A percentile compares a stretch with the other conserved stretches of the same genome.
These are phyloP conservation scores for Rosa multiflora DNA, from an alignment of 306 rosid genomes.

Conservation along the genomic window DNA sequence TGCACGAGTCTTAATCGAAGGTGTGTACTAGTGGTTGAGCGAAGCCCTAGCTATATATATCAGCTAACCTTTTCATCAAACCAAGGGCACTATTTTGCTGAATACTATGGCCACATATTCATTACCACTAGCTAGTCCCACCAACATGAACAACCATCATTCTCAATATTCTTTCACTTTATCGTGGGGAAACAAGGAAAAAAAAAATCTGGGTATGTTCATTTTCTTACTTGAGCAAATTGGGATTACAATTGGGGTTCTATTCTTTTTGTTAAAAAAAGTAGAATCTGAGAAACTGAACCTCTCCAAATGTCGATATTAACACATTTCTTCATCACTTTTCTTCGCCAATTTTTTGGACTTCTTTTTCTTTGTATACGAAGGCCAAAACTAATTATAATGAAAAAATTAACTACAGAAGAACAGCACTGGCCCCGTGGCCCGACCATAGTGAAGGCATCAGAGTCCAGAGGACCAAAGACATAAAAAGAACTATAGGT, in stretches of 20 bases:
- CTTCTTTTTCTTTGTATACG: no score
- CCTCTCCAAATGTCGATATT: background rate
- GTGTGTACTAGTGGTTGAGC: conserved; percentile 7
- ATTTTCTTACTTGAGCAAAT: conserved; percentile 10
- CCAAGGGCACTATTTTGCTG: background rate
- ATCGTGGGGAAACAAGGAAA: background rate
- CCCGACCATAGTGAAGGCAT: no score
- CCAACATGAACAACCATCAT: conserved; percentile 1
- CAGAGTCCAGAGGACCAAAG: no score
- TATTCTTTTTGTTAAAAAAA: background rate
- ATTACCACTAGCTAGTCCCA: conserved; percentile 13
- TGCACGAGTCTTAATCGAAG: conserved; percentile 4
- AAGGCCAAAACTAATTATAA: no score
- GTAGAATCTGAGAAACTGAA: background rate
- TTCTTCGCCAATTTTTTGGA: background rate
- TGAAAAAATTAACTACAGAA: no score
- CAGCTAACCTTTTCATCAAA: background rate
- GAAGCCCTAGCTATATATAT: background rate
- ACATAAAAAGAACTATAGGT: no score
- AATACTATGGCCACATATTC: background rate
- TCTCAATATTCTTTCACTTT: background rate
- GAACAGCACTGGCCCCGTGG: no score
- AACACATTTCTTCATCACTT: background rate
- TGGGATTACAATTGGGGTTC: background rate
- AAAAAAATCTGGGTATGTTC: background rate